Base-by-base conservation (phyloP, 495 filamentous ascomycete genomes). In the Penicillium samsonianum region DNA sequence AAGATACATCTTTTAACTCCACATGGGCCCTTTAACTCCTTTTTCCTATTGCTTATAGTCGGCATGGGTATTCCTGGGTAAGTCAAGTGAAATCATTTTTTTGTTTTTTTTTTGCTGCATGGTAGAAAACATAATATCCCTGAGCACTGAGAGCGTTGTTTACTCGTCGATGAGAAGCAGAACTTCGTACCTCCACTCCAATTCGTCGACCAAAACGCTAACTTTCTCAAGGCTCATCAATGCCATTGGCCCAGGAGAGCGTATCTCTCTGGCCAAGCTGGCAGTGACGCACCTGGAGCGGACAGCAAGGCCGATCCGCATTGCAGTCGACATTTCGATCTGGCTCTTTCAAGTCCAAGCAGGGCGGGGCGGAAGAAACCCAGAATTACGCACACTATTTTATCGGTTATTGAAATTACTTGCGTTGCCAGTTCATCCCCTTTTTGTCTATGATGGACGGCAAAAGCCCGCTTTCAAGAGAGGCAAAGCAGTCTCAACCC, bases 291-390 rank as follows among this genome's bases (percentile, higher is more conserved):
- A 90, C 54, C 80, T 92, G 56, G 86, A 91, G 59, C 71, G 82
- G 31, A 84, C 81, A 40, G 79, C 82, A 22, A 82, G 87, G 5
- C 91, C 94, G 0, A 78, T 98, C 7, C 86, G 92, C 14, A 78
- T 99, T 26, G 95, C 95, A 19, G 90, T 99, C 49, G 95, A 99
- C 68, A 88, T 94, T 57, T 91, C 91, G 0, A 97, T 99, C 69
- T 99, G 95, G 95, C 87, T 96, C 22, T 98, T 96, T 65, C 94
- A 99, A 65, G 86, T 87, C 8, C 92, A 95, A 61, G 86, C 91
- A 8, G 87, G 89, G 17, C 83, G 87, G 70, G 92, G 94, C 22
- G 95, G 95, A 46, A 84, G 83, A 25, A 97, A 98, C 67, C 94
- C 95, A 5, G 92, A 93, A 16, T 78, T 96, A 16, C 86, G 95